Evolutionary conservation across 148 eudicot genomes (phyloP).

Genomic region (Camellia lanceoleosa): DNA sequence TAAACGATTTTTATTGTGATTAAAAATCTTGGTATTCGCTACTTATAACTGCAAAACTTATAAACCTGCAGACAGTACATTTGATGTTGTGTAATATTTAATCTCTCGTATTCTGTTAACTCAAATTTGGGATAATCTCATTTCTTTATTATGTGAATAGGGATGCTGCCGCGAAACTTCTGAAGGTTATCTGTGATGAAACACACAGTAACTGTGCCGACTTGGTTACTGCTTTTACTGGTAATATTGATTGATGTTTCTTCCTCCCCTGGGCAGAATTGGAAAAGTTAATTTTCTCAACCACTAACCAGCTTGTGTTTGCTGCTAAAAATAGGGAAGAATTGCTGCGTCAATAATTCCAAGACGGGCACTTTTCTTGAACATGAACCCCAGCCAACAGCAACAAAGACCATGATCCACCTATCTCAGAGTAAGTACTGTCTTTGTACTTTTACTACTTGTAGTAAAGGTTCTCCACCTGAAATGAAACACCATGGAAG

Average conservation of each 20-base stretch:
- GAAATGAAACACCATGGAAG: neutral
- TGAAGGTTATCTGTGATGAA: slow-evolving; percentile 22
- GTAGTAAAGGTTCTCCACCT: neutral
- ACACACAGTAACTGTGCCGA: slow-evolving; percentile 25
- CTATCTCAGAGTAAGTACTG: slow-evolving; percentile 61
- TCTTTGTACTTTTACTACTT: too few species aligned
- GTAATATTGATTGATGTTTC: slow-evolving; percentile 13
- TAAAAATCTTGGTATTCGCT: neutral
- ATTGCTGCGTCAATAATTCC: slow-evolving; percentile 62
- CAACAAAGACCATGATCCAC: slow-evolving; percentile 84
- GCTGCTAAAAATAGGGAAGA: slow-evolving; percentile 39
- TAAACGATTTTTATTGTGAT: neutral
- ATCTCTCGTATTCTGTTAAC: neutral
- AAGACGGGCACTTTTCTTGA: slow-evolving; percentile 30
- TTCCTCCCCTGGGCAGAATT: neutral
- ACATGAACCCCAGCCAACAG: slow-evolving; percentile 62
- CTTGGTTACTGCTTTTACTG: slow-evolving; percentile 26
- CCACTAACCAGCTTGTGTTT: slow-evolving; percentile 1
- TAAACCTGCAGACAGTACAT: neutral
- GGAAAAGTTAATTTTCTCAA: neutral
- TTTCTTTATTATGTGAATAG: slow-evolving; percentile 17
- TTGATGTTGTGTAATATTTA: neutral
- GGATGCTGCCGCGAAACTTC: slow-evolving; percentile 26
- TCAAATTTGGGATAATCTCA: neutral
- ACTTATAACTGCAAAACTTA: too few species aligned